Base-by-base conservation (phyloP, 148 eudicot genomes). In the Chenopodium berlandieri region DNA sequence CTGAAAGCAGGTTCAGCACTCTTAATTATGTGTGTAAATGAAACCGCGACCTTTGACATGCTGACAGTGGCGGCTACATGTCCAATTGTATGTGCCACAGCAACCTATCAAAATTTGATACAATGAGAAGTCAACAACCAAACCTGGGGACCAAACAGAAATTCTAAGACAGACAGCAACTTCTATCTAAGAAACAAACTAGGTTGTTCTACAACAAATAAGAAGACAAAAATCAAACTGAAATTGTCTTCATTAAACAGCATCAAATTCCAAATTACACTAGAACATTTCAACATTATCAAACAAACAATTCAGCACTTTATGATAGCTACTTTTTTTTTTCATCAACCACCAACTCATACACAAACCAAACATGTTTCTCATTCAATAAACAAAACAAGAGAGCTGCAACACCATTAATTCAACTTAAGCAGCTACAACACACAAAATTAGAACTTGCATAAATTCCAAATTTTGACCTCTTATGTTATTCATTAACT, bases 61-160 rank as follows among this genome's bases (percentile, higher is more conserved):
- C 98, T 95, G 73, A 95, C 98, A 12, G 98, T 95, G 67, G 98
- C 98, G 1, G 98, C 98, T 34, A 95, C 98, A 81, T 95, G 98
- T 72, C 98, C 97, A 84, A 95, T 95, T 78, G 98, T 90, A 83
- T 95, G 98, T 25, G 98, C 98, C 85, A 95, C 89, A 67, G 98
- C 98, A 86, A 95, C 98, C 98, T 95, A 75, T 54, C 58, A 87
- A 84, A 50, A 73, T 65, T 81, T 16, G 13, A 77, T 13, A 66
- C 27, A 37, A 75, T 48, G 31, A 30, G 4, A 78, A 77, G 50
- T 50, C 63, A 78, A 81, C 30, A 73, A 77, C 50, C 56, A 50
- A 34, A 65, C 2, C 9, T 22, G 40, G 40, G 81, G 78, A 32
- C 79, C 75, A 81, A 77, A 76, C 60, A 69, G 14, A 52, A 75